Conservation (phyloP, 768 basidiomycete genomes). For the Tricholomella constricta region DNA sequence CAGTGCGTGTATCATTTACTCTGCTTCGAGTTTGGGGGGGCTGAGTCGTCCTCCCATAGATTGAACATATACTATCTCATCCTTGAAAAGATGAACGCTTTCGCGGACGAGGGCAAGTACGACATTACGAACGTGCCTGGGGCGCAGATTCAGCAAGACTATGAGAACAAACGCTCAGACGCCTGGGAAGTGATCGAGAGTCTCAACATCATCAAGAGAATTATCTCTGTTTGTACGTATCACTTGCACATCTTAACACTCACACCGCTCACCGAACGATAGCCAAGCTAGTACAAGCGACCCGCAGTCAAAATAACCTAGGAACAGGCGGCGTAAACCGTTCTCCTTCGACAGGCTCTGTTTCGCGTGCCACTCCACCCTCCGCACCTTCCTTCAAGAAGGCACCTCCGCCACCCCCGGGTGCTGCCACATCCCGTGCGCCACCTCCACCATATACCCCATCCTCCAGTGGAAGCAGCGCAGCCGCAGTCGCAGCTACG, state of each 20-base stretch:
- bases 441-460: constrained; percentile 53
- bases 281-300: constrained; percentile 72
- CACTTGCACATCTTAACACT: neutral
- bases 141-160: constrained; percentile 73
- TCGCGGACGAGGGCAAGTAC: constrained; percentile 78
- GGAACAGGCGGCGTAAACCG: constrained; percentile 33
- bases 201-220: constrained; percentile 79
- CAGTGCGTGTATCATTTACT: constrained; percentile 62
- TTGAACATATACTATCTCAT: constrained; percentile 93
- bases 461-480: constrained; percentile 21
- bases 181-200: constrained; percentile 78
- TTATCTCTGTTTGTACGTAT: constrained; percentile 80
- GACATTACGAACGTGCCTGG: constrained; percentile 65
- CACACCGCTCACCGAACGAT: neutral
- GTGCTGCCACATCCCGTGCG: constrained; percentile 27
- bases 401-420: constrained; percentile 55
- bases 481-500: constrained; percentile 42
- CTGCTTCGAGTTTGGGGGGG: neutral
- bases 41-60: constrained; percentile 39
- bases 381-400: constrained; percentile 45
- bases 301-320: constrained; percentile 35
- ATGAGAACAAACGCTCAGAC: constrained; percentile 83
- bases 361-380: constrained; percentile 45
- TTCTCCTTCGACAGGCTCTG: constrained; percentile 36
- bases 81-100: constrained; percentile 90